These are phyloP conservation scores for Luzula sylvatica DNA, from an alignment of 176 grass and related monocot genomes.

Conservation along the genomic window DNA sequence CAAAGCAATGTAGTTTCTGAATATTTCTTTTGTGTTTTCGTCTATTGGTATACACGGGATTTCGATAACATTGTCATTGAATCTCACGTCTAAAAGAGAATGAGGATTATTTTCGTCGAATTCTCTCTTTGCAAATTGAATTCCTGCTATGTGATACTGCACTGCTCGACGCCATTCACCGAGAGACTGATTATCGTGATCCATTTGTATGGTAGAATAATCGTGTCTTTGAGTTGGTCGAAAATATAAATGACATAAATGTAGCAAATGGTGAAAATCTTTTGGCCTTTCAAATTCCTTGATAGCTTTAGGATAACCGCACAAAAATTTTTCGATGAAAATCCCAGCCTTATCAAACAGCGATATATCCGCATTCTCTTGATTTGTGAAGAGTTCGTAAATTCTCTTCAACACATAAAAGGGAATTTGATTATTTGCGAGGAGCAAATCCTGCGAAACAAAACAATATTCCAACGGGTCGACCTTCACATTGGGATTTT, in stretches of 20 bases:
- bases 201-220: neutral
- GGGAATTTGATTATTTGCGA: constrained; percentile 2
- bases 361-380: neutral
- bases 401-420: no score
- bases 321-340: no score
- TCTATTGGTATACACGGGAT: neutral
- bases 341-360: neutral
- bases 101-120: no score
- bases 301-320: neutral
- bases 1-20: neutral
- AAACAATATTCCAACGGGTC: no score
- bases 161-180: neutral
- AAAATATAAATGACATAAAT: constrained; percentile 2
- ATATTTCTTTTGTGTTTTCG: neutral
- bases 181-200: neutral
- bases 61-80: neutral
- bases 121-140: neutral
- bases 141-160: neutral
- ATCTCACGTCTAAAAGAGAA: no score
- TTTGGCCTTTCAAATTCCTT: neutral
- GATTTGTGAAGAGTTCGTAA: neutral
- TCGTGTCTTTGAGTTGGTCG: neutral
- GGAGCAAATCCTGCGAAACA: neutral
- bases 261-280: neutral
- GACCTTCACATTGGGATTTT: no score